Conservation (phyloP, 306 rosid species). For the Prunus mongolica region DNA sequence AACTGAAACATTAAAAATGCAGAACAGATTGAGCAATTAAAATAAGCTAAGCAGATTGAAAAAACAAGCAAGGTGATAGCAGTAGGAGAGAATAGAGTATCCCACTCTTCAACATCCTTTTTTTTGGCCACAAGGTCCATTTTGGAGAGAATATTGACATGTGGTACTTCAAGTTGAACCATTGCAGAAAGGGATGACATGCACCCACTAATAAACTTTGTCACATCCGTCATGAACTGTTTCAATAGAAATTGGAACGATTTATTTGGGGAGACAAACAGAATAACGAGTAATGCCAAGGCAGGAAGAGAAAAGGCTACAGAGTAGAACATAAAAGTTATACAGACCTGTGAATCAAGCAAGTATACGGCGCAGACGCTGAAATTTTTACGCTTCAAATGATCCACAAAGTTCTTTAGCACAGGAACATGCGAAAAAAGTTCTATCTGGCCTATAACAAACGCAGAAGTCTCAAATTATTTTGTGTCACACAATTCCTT, state of each 20-base stretch:
- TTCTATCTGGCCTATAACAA: slow-evolving; percentile 82
- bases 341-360: slow-evolving; percentile 88
- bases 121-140: slow-evolving; percentile 86
- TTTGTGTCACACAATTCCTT: not conserved
- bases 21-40: not conserved
- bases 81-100: not conserved
- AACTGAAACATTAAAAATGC: slow-evolving; percentile 34
- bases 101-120: slow-evolving; percentile 74
- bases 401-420: slow-evolving; percentile 80
- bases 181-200: slow-evolving; percentile 84
- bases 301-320: not conserved
- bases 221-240: slow-evolving; percentile 85
- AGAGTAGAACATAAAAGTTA: slow-evolving; percentile 4
- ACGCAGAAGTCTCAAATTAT: slow-evolving; percentile 8
- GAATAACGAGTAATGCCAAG: not conserved
- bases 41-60: slow-evolving; percentile 3
- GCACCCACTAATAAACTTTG: slow-evolving; percentile 95
- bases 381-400: slow-evolving; percentile 69
- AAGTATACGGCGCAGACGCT: slow-evolving; percentile 84
- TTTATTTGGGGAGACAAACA: slow-evolving; percentile 10
- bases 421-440: slow-evolving; percentile 87
- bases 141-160: slow-evolving; percentile 89
- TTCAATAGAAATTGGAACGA: not conserved
- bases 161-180: slow-evolving; percentile 89
- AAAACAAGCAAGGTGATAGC: slow-evolving; percentile 2